Conservation (phyloP, 1,139 yeast species). For the Eremothecium cymbalariae region DNA sequence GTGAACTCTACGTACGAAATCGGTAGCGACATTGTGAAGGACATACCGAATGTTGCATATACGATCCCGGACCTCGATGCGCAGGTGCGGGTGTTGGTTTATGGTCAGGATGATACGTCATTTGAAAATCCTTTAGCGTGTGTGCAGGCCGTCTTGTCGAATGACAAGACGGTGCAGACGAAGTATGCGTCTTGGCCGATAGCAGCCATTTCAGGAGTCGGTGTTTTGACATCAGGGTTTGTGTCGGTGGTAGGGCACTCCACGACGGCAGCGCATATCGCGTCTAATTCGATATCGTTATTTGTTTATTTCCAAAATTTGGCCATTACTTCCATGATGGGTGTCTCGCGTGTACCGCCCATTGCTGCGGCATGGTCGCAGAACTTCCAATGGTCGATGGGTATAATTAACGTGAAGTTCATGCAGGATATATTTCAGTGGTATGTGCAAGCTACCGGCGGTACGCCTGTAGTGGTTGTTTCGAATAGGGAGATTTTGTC, state of each 20-base stretch:
- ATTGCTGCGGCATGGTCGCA: conserved; percentile 98
- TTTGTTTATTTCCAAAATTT: conserved; percentile 90
- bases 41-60: conserved; percentile 77
- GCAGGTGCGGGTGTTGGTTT: conserved; percentile 66
- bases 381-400: conserved; percentile 94
- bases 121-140: conserved; percentile 60
- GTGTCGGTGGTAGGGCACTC: conserved; percentile 85
- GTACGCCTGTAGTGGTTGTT: conserved; percentile 67
- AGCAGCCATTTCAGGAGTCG: conserved; percentile 84
- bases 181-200: conserved; percentile 95
- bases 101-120: conserved; percentile 38
- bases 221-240: conserved; percentile 78
- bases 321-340: conserved; percentile 94
- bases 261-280: conserved; percentile 92
- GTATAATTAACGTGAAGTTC: conserved; percentile 70
- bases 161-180: conserved; percentile 92
- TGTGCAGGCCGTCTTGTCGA: conserved; percentile 78
- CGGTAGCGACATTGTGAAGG: conserved; percentile 36
- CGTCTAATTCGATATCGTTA: conserved; percentile 86
- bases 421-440: conserved; percentile 84
- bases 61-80: conserved; percentile 94
- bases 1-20: conserved; percentile 47
- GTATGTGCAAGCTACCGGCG: conserved; percentile 97
- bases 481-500: conserved; percentile 48
- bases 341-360: conserved; percentile 87